Evolutionary conservation across 495 filamentous ascomycete genomes (phyloP).

Genomic region (Lasiosphaeriaceae sp.): DNA sequence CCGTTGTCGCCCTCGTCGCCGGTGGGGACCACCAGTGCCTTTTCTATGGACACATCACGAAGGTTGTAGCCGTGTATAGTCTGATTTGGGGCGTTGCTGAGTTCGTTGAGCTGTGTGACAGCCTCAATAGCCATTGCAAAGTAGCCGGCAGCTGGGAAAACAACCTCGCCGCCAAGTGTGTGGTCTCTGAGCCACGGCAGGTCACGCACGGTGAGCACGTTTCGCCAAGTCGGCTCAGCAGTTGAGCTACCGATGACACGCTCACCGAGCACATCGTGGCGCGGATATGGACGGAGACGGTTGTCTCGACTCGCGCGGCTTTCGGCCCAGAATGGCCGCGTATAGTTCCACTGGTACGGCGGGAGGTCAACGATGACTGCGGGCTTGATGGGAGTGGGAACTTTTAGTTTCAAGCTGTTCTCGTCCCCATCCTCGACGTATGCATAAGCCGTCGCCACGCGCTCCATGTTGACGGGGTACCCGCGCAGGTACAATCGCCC

Average conservation of each 20-base stretch:
- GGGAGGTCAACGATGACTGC: constrained; percentile 35
- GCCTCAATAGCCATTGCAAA: constrained; percentile 21
- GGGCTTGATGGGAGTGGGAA: background rate
- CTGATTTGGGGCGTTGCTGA: background rate
- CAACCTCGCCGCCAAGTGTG: constrained; percentile 24
- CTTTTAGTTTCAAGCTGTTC: too few relatives aligned
- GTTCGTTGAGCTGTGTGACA: constrained; percentile 6
- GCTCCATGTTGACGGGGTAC: background rate
- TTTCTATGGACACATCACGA: constrained; percentile 18
- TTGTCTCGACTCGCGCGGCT: constrained; percentile 14
- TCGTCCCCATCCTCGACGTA: background rate
- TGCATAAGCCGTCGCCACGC: background rate
- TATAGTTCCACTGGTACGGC: constrained; percentile 22
- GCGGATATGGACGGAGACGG: constrained; percentile 6
- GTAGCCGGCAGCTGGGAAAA: constrained; percentile 15
- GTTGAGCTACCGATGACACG: constrained; percentile 6
- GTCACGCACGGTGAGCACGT: constrained; percentile 35
- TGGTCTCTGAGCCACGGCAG: constrained; percentile 38
- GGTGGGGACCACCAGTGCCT: too few relatives aligned
- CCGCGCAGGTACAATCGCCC: constrained; percentile 30
- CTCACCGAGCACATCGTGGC: constrained; percentile 17
- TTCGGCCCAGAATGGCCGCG: constrained; percentile 21
- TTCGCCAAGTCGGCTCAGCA: constrained; percentile 37
- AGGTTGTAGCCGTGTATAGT: constrained; percentile 18
- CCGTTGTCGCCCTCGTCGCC: too few relatives aligned